Conservation (phyloP, 345 rosid genomes). For the Pugionium cornutum region DNA sequence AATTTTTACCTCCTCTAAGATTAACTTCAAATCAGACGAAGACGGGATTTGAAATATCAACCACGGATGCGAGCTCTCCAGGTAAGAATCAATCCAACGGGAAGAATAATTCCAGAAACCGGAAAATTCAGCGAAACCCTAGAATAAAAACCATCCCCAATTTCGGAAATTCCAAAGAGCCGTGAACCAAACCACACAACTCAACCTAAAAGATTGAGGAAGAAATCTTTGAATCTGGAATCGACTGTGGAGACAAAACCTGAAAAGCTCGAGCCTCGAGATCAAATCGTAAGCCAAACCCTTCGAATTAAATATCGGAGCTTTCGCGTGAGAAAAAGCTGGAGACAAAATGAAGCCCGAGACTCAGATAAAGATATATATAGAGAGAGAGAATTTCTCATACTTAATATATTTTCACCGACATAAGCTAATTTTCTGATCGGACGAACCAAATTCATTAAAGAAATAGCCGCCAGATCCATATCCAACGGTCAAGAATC, state of each 20-base stretch:
- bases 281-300: conserved; percentile 8
- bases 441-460: conserved; percentile 29
- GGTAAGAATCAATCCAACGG: conserved; percentile 8
- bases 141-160: conserved; percentile 29
- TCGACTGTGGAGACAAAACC: conserved; percentile 8
- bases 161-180: conserved; percentile 29
- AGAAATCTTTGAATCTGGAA: conserved; percentile 10
- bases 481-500: conserved; percentile 32
- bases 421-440: conserved; percentile 26
- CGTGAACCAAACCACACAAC: conserved; percentile 20
- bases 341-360: conserved; percentile 24
- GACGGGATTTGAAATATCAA: conserved; percentile 18
- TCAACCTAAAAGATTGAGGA: conserved; percentile 18
- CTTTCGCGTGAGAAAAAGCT: conserved; percentile 30
- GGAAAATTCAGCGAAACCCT: conserved; percentile 34
- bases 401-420: conserved; percentile 20
- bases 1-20: conserved; percentile 15
- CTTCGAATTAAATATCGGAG: conserved; percentile 11
- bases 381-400: not conserved
- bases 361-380: conserved; percentile 3
- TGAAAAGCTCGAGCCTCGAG: conserved; percentile 1
- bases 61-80: conserved; percentile 21
- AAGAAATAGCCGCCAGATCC: conserved; percentile 38
- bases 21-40: conserved; percentile 22
- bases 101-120: not conserved